Percentiles rank a stretch among this genome's conserved stretches.
Evolutionary conservation across 768 basidiomycete species (phyloP).

Genomic region (Xanthoconium stramineum): DNA sequence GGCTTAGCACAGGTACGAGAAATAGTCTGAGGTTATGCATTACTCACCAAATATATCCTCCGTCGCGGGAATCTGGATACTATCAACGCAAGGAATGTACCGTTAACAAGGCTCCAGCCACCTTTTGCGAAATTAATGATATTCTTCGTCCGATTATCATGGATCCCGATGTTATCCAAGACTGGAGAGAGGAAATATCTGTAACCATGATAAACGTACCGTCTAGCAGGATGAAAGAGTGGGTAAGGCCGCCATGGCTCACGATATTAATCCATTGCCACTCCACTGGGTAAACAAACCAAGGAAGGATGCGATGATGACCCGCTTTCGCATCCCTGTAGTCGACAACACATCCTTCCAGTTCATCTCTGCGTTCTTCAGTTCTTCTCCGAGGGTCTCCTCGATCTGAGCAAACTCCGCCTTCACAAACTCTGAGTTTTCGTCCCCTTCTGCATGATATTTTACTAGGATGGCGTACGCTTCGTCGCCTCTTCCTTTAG

Average conservation of each 20-base stretch:
- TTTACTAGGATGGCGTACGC: too few relatives aligned
- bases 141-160: too few relatives aligned
- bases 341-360: not conserved
- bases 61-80: slow-evolving; percentile 7
- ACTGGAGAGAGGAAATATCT: slow-evolving; percentile 13
- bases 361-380: slow-evolving; percentile 11
- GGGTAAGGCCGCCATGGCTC: not conserved
- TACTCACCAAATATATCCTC: slow-evolving; percentile 7
- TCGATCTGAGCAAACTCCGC: not conserved
- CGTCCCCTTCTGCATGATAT: too few relatives aligned
- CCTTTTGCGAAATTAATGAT: too few relatives aligned
- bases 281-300: slow-evolving; percentile 10
- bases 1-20: too few relatives aligned
- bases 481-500: too few relatives aligned
- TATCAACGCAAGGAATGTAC: too few relatives aligned
- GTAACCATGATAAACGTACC: not conserved
- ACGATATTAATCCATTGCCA: slow-evolving; percentile 11
- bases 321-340: slow-evolving; percentile 15
- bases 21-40: too few relatives aligned
- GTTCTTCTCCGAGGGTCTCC: not conserved
- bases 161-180: slow-evolving; percentile 14
- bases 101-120: slow-evolving; percentile 5
- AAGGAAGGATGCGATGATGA: too few relatives aligned
- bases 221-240: not conserved
- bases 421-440: too few relatives aligned